phyloP scores from a whole-genome alignment of 164 flowering plant species.

The Magnolia changhungtana region DNA sequence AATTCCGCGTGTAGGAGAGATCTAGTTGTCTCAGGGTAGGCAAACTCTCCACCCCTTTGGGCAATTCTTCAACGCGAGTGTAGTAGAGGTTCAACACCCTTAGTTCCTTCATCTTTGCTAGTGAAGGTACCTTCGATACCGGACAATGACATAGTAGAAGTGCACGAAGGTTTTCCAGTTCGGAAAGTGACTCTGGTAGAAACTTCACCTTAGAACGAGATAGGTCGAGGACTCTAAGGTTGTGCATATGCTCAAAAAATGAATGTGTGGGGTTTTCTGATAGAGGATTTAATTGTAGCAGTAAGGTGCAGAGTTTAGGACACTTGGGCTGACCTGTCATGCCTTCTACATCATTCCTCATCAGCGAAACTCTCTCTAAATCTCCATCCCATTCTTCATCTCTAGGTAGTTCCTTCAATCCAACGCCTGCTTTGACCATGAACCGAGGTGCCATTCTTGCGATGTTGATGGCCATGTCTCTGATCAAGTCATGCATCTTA shows the following conservation, averaged over 20 bases:
- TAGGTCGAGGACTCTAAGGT: slow-evolving; percentile 24
- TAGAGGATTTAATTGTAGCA: slow-evolving; percentile 7
- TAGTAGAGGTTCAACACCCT: slow-evolving; percentile 8
- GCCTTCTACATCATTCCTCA: slow-evolving; percentile 10
- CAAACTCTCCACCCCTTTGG: slow-evolving; percentile 9
- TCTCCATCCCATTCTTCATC: slow-evolving; percentile 9
- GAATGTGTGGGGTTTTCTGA: slow-evolving; percentile 2
- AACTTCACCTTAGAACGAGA: slow-evolving; percentile 13
- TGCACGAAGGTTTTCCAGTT: slow-evolving; percentile 14
- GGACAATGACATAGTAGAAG: slow-evolving; percentile 5
- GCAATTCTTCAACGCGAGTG: slow-evolving; percentile 5
- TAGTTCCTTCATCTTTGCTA: slow-evolving; percentile 14
- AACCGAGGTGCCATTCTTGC: slow-evolving; percentile 4
- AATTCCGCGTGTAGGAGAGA: slow-evolving; percentile 7
- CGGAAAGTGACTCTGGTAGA: slow-evolving; percentile 24
- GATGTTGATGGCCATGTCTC: slow-evolving; percentile 27
- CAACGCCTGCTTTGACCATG: slow-evolving; percentile 17
- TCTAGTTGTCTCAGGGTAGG: slow-evolving; percentile 15
- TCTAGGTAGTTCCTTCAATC: slow-evolving; percentile 9
- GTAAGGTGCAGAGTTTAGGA: slow-evolving; percentile 21
- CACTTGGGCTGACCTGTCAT: slow-evolving; percentile 11
- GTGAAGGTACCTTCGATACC: slow-evolving; percentile 14
- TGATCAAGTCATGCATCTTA: slow-evolving; percentile 37
- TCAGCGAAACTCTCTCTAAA: slow-evolving; percentile 20
- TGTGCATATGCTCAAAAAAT: slow-evolving; percentile 23